Evolutionary conservation across 495 filamentous ascomycete genomes (phyloP), one percentile per base, ranked within the genome.

Genomic region (Glonium stellatum): DNA sequence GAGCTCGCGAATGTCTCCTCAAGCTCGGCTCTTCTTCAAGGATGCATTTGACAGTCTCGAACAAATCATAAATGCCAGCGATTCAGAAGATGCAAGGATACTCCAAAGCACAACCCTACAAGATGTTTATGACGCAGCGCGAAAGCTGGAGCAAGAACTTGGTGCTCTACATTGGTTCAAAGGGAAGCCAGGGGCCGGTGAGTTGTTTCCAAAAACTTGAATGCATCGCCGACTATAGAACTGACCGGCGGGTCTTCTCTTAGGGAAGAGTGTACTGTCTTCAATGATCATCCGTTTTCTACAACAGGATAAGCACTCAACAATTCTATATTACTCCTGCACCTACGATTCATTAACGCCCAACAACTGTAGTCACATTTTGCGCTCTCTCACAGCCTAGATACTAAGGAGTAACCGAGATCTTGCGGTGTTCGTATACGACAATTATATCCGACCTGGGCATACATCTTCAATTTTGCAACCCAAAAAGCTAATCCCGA

Each of bases 81-180:
- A 18, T 48, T 8, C 13, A 8, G 54, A 54, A n/a, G 73, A 78
- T 50, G 51, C 56, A 3, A 25, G 44, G 5, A 55, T 60, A 4
- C 75, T 78, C 52, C 27, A 42, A 6, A 59, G 44, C 19, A 70
- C 70, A 0, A 70, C 66, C 0, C 70, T 79, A n/a, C 49, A 75
- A 23, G 57, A 59, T 39, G 46, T 59, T 3, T 31, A 22, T 11
- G 27, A 51, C 10, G 48, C 57, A 34, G 46, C 46, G 13, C 22
- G 36, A 23, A 35, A 59, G 18, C 22, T 54, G 27, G 57, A 59
- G 46, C 47, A 31, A 25, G 12, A 59, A 35, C 46, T 53, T 37
- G 57, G 15, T 18, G 57, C 54, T 56, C 23, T 27, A 18, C 6
- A 54, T 50, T 62, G 60, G 60, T 35, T 62, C 1, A 62, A 50